Evolutionary conservation across 2,329 filamentous ascomycete species (phyloP), one percentile per base, ranked within the genome.

Genomic region (Pezicula carpinea): DNA sequence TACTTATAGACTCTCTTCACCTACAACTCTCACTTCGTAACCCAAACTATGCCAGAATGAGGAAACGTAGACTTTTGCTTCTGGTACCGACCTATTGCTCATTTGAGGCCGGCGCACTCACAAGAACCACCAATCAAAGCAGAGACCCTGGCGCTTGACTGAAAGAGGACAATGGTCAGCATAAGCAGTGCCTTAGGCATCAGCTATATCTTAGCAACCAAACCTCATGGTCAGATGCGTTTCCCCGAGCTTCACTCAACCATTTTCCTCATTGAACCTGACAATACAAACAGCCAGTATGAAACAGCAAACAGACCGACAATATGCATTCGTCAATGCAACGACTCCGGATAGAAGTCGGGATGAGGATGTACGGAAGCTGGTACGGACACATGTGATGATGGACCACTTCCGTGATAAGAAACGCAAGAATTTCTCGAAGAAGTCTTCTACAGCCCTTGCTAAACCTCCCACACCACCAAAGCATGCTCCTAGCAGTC

Each of bases 321-420:
- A 45, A 3, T 54, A 52, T 21, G 52, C 50, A n/a, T 56, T 55
- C 17, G 44, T 58, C 4, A 51, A 55, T 34, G 33, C 46, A 13
- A 38, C 42, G 10, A 42, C 44, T 23, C 46, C 45, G 8, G 43
- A 44, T 2, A 34, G 15, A 21, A 49, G 33, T 17, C 44, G 43
- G 15, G 48, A 56, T 39, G 21, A 39, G 1, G 41, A 48, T 31
- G 44, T 48, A 19, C 36, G 49, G n/a, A 53, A 49, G 43, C 31
- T 51, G 5, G 49, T 55, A 6, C 41, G 54, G 6, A 51, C 19
- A 10, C 55, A 58, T 50, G 49, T 55, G 22, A 52, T 53, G 41
- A 54, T 53, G 15, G 53, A 53, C 6, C 49, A 44, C 26, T 22
- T 53, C 11, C 45, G 53, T 15, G 50, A 48, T 21, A 38, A 38